These are phyloP conservation scores for Rhizopogon sp. DNA, from an alignment of 768 basidiomycete genomes.

Conservation along the genomic window DNA sequence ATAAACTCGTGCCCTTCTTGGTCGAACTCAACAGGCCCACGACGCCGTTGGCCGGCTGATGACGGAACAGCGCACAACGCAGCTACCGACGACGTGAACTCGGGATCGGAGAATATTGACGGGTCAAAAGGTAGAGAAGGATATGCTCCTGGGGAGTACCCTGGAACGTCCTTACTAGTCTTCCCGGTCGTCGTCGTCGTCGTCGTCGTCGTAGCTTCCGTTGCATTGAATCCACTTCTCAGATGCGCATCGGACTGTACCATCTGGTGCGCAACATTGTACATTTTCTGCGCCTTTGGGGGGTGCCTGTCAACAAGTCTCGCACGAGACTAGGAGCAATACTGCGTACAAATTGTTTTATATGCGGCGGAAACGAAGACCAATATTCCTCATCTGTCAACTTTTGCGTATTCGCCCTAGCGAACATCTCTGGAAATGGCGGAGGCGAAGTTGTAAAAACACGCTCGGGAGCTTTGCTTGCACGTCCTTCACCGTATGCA, in stretches of 20 bases:
- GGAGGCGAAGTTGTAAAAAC: conserved; percentile 12
- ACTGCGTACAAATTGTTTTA: conserved; percentile 60
- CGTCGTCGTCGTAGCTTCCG: conserved; percentile 23
- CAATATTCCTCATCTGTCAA: conserved; percentile 60
- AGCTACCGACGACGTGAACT: conserved; percentile 43
- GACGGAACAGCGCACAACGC: conserved; percentile 25
- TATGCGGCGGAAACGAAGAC: conserved; percentile 62
- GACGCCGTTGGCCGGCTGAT: conserved; percentile 26
- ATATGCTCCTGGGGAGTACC: conserved; percentile 38
- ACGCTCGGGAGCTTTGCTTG: conserved; percentile 19
- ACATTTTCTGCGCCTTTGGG: conserved; percentile 56
- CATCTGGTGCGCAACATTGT: conserved; percentile 66
- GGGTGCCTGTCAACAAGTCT: conserved; percentile 25
- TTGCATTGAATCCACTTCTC: conserved; percentile 29
- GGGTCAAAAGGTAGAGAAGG: conserved; percentile 45
- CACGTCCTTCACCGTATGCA: conserved; percentile 14
- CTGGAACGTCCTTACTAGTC: conserved; percentile 22
- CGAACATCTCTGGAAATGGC: conserved; percentile 11
- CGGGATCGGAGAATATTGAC: conserved; percentile 49
- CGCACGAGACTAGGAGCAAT: conserved; percentile 20
- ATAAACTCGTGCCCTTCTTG: conserved; percentile 30
- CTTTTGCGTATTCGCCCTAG: conserved; percentile 15
- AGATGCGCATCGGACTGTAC: conserved; percentile 38
- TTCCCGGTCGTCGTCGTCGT: conserved; percentile 16
- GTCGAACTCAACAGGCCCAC: conserved; percentile 30